Evolutionary conservation across 345 rosid genomes (phyloP), one percentile per base, ranked within the genome.

Genomic region (Eucalyptus polybractea): DNA sequence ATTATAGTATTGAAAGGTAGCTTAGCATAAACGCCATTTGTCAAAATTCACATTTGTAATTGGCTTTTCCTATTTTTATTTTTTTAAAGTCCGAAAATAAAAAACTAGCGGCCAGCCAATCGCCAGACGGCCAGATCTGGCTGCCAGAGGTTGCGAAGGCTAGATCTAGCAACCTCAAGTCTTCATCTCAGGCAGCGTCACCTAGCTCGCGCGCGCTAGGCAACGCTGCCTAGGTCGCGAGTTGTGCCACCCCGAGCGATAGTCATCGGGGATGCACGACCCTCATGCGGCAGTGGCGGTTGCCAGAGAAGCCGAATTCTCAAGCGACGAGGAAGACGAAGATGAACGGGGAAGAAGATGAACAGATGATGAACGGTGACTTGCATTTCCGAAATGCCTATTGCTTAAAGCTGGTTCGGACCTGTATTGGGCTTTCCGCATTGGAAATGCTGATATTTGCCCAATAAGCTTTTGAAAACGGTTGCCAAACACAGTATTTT

Each of bases 231-330:
- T 49, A 4, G 50, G 50, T 49, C 15, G 2, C 5, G 1, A 5
- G 50, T 49, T 0, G 2, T 0, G 50, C 50, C 14, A 49, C 50
- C 50, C 0, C 2, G 2, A 0, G 50, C 2, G 5, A 1, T 47
- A 49, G 50, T 49, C 50, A 49, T 2, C 0, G 15, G 15, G 50
- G 50, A 49, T 49, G 50, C 50, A 49, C 0, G 1, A 13, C 50
- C 50, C 50, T 1, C 50, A 12, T 0, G 1, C 0, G 15, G 2
- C 1, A 1, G 5, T 49, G 15, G 50, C 2, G 2, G 0, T 6
- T 49, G 6, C 50, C 1, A 4, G 0, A 49, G 50, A 49, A 49
- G 50, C 6, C 1, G 15, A 49, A 13, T 49, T 49, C 50, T 49
- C 15, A 49, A 0, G 50, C 1, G 2, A 5, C 6, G 6, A 13